Base-by-base conservation (phyloP, 768 basidiomycete genomes). In the Panaeolus cyanescens region DNA sequence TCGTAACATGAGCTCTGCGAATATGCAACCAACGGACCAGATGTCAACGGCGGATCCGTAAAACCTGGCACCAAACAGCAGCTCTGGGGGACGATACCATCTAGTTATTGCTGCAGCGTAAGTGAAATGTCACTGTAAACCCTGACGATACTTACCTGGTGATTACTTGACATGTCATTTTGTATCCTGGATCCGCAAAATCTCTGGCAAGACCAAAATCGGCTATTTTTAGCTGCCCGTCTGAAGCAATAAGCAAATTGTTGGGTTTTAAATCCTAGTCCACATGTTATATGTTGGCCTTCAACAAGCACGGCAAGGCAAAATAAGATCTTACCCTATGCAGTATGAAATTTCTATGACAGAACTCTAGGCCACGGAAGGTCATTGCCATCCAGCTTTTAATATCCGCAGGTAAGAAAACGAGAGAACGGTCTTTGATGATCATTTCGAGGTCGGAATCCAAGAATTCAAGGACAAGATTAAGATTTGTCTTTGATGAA, bases 351-450 rank as follows among this genome's bases (percentile, higher is more conserved):
- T 95, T 96, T 56, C 96, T 80, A 71, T 99, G 97, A 67, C 97
- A 98, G 73, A 97, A 99, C 75, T 99, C 97, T n/a, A 99, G 81
- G 2, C 97, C 97, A 37, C 95, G 88, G 70, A 99, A 88, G 0
- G 92, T 95, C 97, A 99, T 99, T 10, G 93, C 92, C 86, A 97
- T 93, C 96, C 97, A 99, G 64, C 91, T 90, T 74, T 99, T 99
- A 78, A 98, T 95, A 73, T 99, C 97, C 1, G 93, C 93, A 3
- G 93, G 92, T 32, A 95, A 81, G 72, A 99, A 98, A 22, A 98
- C 92, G 59, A 97, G 87, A 1, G 89, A 83, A 40, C 93, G 85
- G 74, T 99, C 96, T 70, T 94, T 95, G 74, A 99, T 98, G 67
- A 99, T 89, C 74, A 93, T 93, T 77, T 99, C 97, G 32, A 99